Base-by-base conservation (phyloP, 805 yeast species). In the Cephaloascus fragrans region DNA sequence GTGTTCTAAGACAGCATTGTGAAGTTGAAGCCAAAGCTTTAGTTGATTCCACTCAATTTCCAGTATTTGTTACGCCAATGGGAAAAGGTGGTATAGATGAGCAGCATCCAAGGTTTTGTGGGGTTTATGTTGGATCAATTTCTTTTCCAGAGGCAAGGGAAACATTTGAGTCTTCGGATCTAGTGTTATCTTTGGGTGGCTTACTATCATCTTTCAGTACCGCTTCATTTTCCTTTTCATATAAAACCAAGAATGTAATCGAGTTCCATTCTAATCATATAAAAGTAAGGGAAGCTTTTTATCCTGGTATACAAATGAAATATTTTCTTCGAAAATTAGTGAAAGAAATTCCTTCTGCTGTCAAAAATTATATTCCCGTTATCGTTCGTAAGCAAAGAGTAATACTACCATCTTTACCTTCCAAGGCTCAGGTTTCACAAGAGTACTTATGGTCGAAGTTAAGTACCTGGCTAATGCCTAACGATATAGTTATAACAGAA, bases 401-500 rank as follows among this genome's bases (percentile, higher is more conserved):
- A 3, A 18, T n/a, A 18, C 10, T 36, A 3, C 37, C 32, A 16
- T 9, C 15, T 16, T 17, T 20, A 26, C 4, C 17, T 4, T 26
- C 17, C 8, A 9, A 32, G 36, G 8, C 32, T 37, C 12, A 34
- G 16, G 47, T 54, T 33, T 39, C 55, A 17, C 59, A 54, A 37
- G 51, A 54, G 37, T 52, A 52, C 49, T 43, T 54, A 40, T 54
- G 59, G 59, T 37, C 43, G 29, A 45, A 48, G 38, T 45, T 53
- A 15, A 46, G 54, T 18, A 43, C 48, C 18, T 54, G 57, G 57
- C 47, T 54, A 45, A 38, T 44, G 39, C 56, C 52, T 34, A 57
- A 56, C n/a, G 59, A 54, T 38, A 45, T 54, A 36, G 46, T 54
- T 40, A 47, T 54, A 39, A 50, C 57, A 17, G 59, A 54, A 26